Percentiles rank a stretch among this genome's conserved stretches.
Evolutionary conservation across 75 land plant species (phyloP).

Genomic region (Larix kaempferi): DNA sequence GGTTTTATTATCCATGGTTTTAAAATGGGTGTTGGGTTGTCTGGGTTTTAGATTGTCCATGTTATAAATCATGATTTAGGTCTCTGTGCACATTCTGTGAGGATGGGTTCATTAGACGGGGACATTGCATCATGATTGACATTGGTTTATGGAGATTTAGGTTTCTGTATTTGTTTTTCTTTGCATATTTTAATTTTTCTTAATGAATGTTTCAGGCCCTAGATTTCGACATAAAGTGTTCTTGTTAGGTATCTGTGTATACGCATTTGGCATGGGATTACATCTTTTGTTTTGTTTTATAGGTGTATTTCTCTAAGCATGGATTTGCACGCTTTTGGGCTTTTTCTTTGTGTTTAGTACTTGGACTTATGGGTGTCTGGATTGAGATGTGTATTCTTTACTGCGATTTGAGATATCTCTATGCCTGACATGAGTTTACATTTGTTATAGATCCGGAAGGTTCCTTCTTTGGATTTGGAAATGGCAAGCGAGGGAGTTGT

Average conservation of each 20-base stretch:
- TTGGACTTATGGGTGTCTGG: no score
- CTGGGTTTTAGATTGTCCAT: neutral
- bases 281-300: neutral
- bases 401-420: no score
- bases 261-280: neutral
- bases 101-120: neutral
- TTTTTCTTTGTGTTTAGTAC: no score
- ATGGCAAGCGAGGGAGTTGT: conserved; percentile 72
- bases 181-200: neutral
- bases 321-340: no score
- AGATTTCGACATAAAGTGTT: neutral
- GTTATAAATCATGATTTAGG: no score
- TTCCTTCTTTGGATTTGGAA: neutral
- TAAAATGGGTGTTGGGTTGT: neutral
- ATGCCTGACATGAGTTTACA: no score
- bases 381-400: no score
- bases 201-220: neutral
- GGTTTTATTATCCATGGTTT: neutral
- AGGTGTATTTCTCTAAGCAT: no score
- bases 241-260: neutral
- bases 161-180: neutral
- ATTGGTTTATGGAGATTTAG: no score
- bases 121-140: neutral
- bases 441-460: neutral
- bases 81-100: neutral